Conservation (phyloP, 2,329 filamentous ascomycete species). For the Pseudomassariella vexata region DNA sequence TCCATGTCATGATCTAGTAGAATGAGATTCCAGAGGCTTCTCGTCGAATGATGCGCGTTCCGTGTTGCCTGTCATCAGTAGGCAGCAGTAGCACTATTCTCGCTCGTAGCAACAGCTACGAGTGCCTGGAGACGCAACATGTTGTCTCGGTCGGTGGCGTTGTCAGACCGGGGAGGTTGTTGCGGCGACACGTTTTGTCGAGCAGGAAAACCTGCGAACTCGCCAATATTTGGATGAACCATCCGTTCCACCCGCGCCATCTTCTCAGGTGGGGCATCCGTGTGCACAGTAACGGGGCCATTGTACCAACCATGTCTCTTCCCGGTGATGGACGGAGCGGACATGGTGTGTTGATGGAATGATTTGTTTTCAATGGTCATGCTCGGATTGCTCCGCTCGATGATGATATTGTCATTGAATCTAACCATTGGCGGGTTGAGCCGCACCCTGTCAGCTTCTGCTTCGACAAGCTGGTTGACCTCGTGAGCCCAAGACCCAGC, state of each 20-base stretch:
- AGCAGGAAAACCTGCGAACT: constrained; percentile 45
- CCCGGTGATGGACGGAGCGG: constrained; percentile 47
- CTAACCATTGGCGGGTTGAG: constrained; percentile 42
- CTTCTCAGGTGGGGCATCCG: constrained; percentile 31
- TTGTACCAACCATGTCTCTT: constrained; percentile 73
- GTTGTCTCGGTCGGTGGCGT: constrained; percentile 32
- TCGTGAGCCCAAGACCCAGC: constrained; percentile 53
- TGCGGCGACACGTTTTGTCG: constrained; percentile 24
- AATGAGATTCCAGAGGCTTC: not conserved
- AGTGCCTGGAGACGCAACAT: constrained; percentile 56
- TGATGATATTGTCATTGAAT: constrained; percentile 43
- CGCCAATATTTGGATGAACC: constrained; percentile 50
- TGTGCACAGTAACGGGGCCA: constrained; percentile 34
- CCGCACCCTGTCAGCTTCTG: constrained; percentile 46
- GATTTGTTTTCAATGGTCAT: constrained; percentile 15
- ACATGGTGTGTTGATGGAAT: constrained; percentile 54
- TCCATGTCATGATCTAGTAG: constrained; percentile 12
- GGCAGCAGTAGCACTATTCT: constrained; percentile 33
- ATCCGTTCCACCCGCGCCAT: constrained; percentile 48
- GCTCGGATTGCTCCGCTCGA: constrained; percentile 15
- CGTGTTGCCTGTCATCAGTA: constrained; percentile 14
- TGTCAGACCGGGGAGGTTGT: constrained; percentile 25
- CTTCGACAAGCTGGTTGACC: constrained; percentile 47
- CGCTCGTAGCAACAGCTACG: constrained; percentile 59
- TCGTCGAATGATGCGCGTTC: not conserved